Base-by-base conservation (phyloP, 1,284 basidiomycete species). In the Ustilago crameri region DNA sequence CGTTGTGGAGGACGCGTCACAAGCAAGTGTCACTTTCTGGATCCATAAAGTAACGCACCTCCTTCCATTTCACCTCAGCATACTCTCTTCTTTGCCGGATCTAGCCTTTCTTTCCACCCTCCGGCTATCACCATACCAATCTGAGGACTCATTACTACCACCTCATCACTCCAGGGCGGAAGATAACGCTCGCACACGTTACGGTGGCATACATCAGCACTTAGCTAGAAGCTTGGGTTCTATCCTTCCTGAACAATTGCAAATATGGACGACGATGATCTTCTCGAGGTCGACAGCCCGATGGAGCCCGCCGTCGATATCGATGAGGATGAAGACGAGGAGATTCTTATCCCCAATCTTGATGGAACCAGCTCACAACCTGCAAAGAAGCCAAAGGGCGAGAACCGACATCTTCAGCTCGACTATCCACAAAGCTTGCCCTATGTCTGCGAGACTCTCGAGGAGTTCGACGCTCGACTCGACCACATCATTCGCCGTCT, bases 391-490 rank as follows among this genome's bases (percentile, higher is more conserved):
- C 20, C 40, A 15, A 68, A 58, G 43, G 43, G 38, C 30, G 64
- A 72, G 46, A 65, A 72, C 53, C 64, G 71, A 18, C 47, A 56
- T 41, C 53, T 61, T 5, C 61, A 62, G 56, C 70, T 84, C 49
- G 79, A 83, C 8, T 84, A 82, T 45, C 77, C 79, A 0, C 41
- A 74, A 14, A 66, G 59, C 18, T 55, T 97, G 43, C 93, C 94
- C 2, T 96, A 95, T 83, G 86, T 88, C 73, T 89, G 91, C 70
- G 93, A 96, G 84, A 86, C 90, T 0, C 87, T 92, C 61, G 88
- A 89, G 14, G 88, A 89, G 78, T 93, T 95, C 89, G 89, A 93
- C 80, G 85, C 87, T 42, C 86, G 92, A 76, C 87, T 96, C 47
- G 91, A 95, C 70, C 87, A 90, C 68, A 92, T 94, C 71, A 85